Percentiles rank a stretch among this genome's conserved stretches.
phyloP scores from a whole-genome alignment of 2,329 filamentous ascomycete genomes.

The Diaporthe destruens region DNA sequence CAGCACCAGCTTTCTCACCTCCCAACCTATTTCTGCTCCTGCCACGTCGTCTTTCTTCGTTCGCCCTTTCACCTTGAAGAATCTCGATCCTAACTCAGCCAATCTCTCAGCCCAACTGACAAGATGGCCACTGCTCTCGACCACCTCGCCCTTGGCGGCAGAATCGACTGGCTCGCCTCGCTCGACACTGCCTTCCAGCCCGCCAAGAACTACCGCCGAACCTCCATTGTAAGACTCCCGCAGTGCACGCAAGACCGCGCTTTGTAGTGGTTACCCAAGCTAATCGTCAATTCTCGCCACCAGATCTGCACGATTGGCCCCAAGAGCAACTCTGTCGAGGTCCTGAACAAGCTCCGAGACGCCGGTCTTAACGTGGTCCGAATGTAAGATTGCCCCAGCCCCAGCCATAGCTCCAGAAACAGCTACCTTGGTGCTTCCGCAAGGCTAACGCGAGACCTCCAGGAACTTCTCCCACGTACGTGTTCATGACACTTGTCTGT shows the following conservation, averaged over 20 bases:
- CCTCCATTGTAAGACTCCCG: constrained; percentile 74
- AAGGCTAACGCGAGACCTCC: constrained; percentile 9
- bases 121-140: constrained; percentile 80
- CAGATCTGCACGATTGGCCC: constrained; percentile 96
- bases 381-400: constrained; percentile 75
- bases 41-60: background rate
- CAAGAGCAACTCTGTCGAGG: constrained; percentile 98
- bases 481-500: constrained; percentile 18
- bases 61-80: background rate
- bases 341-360: constrained; percentile 92
- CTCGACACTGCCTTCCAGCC: constrained; percentile 93
- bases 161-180: constrained; percentile 73
- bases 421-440: background rate
- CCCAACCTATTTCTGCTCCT: background rate
- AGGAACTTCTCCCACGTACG: constrained; percentile 44
- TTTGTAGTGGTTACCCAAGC: background rate
- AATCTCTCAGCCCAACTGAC: constrained; percentile 42
- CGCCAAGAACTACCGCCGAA: constrained; percentile 91
- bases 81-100: constrained; percentile 1
- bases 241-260: background rate
- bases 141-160: constrained; percentile 83
- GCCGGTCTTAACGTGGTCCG: constrained; percentile 97
- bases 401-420: background rate
- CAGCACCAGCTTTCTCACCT: constrained; percentile 1
- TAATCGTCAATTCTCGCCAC: constrained; percentile 22